Conservation (phyloP, 257 asterid species). For the Nicotiana undulata region DNA sequence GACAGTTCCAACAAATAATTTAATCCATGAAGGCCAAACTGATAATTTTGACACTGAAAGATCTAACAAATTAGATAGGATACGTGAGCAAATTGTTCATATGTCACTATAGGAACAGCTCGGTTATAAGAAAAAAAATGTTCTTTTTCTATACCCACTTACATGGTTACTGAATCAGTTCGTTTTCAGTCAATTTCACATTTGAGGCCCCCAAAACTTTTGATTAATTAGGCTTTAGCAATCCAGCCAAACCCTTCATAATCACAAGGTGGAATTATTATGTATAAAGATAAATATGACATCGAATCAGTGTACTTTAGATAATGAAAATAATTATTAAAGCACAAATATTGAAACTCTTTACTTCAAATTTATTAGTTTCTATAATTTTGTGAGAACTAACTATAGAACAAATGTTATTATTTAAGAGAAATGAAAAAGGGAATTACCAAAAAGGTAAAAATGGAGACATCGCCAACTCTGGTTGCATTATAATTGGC, state of each 20-base stretch:
- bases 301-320: too few relatives aligned
- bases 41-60: not conserved
- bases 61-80: not conserved
- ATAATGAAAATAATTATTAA: too few relatives aligned
- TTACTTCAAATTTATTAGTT: too few relatives aligned
- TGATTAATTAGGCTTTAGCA: too few relatives aligned
- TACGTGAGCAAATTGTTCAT: not conserved
- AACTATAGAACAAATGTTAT: not conserved
- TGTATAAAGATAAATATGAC: not conserved
- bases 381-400: not conserved
- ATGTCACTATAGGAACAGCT: not conserved
- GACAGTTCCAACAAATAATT: not conserved
- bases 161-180: not conserved
- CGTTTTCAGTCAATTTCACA: not conserved
- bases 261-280: not conserved
- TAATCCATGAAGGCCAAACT: not conserved
- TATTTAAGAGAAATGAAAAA: not conserved
- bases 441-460: slow-evolving; percentile 17
- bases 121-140: not conserved
- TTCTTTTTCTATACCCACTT: not conserved
- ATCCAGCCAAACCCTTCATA: not conserved
- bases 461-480: slow-evolving; percentile 14
- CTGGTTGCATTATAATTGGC: slow-evolving; percentile 20
- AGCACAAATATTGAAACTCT: too few relatives aligned
- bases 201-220: not conserved